These are phyloP conservation scores for Truncatella angustata DNA, from an alignment of 2,329 filamentous ascomycete genomes.

Conservation along the genomic window DNA sequence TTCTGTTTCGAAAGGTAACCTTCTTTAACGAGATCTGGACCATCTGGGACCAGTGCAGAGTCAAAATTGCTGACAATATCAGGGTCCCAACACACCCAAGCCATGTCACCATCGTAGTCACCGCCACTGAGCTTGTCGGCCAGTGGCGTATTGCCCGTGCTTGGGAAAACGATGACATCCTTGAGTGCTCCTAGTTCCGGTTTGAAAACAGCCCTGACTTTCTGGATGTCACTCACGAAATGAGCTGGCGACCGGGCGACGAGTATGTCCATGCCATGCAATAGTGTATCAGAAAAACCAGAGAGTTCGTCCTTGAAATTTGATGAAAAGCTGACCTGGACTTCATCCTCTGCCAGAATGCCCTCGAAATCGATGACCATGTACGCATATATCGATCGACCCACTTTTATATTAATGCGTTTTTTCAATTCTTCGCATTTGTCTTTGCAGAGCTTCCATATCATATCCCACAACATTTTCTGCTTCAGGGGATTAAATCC, in stretches of 20 bases:
- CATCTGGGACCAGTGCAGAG: conserved; percentile 52
- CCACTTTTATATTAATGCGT: conserved; percentile 60
- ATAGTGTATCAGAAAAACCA: conserved; percentile 48
- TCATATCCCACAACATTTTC: conserved; percentile 46
- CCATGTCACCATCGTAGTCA: conserved; percentile 78
- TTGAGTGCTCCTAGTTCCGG: conserved; percentile 64
- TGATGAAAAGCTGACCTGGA: conserved; percentile 67
- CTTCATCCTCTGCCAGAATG: conserved; percentile 60
- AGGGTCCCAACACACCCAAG: conserved; percentile 75
- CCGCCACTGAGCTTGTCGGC: conserved; percentile 74
- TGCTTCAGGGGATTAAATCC: conserved; percentile 56
- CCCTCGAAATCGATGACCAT: conserved; percentile 69
- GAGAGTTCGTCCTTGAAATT: conserved; percentile 56
- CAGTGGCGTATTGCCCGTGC: conserved; percentile 58
- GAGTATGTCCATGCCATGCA: conserved; percentile 60
- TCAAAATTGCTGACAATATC: conserved; percentile 64
- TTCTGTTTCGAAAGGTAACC: conserved; percentile 51
- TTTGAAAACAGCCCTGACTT: conserved; percentile 57
- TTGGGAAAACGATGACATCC: conserved; percentile 77
- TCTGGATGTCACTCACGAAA: conserved; percentile 71
- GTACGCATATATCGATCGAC: conserved; percentile 58
- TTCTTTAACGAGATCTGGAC: conserved; percentile 41
- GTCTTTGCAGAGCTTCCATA: conserved; percentile 44
- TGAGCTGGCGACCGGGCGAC: conserved; percentile 70
- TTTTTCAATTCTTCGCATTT: conserved; percentile 53